Conservation (phyloP, 1,284 basidiomycete species). For the Ganoderma lingzhi region DNA sequence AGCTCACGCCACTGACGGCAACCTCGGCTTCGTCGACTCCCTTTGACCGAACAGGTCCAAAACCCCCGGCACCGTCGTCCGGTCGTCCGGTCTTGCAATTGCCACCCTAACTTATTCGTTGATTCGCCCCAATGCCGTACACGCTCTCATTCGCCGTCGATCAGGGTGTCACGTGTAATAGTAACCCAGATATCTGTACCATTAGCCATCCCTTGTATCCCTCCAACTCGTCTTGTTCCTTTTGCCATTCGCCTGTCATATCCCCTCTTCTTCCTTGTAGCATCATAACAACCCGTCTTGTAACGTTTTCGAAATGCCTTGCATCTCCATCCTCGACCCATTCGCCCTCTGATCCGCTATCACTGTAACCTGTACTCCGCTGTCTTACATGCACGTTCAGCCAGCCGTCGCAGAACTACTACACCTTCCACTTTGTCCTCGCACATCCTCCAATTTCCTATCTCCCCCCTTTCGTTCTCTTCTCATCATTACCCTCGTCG, state of each 20-base stretch:
- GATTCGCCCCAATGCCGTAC: constrained; percentile 1
- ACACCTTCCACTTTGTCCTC: background rate
- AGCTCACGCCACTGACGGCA: background rate
- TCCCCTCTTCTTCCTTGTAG: background rate
- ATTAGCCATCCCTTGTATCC: constrained; percentile 4
- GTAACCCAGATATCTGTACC: background rate
- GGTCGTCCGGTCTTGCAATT: background rate
- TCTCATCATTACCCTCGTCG: background rate
- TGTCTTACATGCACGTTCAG: background rate
- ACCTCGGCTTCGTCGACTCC: background rate
- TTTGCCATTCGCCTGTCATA: background rate
- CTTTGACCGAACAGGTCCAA: background rate
- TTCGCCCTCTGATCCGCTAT: background rate
- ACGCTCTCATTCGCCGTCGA: background rate
- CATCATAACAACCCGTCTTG: background rate
- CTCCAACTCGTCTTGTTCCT: background rate
- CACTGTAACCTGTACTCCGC: background rate
- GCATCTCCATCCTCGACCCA: background rate
- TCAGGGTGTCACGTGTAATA: background rate
- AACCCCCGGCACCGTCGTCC: background rate
- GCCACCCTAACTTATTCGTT: constrained; percentile 4
- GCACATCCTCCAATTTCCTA: background rate
- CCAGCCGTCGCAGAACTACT: background rate
- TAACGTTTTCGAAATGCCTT: background rate
- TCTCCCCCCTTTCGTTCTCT: background rate